Evolutionary conservation across 2,329 filamentous ascomycete species (phyloP), one percentile per base, ranked within the genome.

Genomic region (Pseudocercospora fuligena): DNA sequence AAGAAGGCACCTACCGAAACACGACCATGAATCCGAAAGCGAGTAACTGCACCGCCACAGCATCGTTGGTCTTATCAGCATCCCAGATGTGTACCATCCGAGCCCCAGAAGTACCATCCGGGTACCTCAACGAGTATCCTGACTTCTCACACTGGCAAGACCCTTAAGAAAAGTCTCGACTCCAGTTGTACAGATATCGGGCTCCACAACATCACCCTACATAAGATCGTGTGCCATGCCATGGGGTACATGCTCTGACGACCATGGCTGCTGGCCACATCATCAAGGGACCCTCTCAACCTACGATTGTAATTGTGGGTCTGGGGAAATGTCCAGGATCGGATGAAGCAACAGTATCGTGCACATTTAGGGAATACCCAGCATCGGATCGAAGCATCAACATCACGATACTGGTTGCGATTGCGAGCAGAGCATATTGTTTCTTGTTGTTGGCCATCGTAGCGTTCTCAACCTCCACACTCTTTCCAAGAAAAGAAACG

Each of bases 171-270:
- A 36, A 62, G 66, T 63, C 54, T 61, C 63, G 64, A 66, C 61
- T 64, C 51, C 65, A 61, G 61, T 61, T 33, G 58, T 49, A 63
- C 63, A 64, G 59, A 64, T 43, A 61, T 8, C 29, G 56, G 59
- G 69, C 59, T 63, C 69, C 70, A 69, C 70, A 66, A 68, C 33
- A 57, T 59, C 59, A 43, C 7, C 40, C 16, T 66, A 71, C 69
- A 69, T 66, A 63, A 66, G 61, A 61, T 58, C 21, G 21, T 43
- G 40, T 19, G 40, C 40, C 16, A 19, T 27, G 51, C 56, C 58
- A 66, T 67, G 67, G 65, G 63, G 65, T 67, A 57, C 67, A 69
- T 69, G 53, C 27, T 21, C 16, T 36, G 33, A 16, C 12, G 12
- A 36, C 33, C 33, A 36, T 36, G 33, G 33, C 33, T 14, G 9